phyloP scores from a whole-genome alignment of 305 asterid genomes.

The Fraxinus baroniana region DNA sequence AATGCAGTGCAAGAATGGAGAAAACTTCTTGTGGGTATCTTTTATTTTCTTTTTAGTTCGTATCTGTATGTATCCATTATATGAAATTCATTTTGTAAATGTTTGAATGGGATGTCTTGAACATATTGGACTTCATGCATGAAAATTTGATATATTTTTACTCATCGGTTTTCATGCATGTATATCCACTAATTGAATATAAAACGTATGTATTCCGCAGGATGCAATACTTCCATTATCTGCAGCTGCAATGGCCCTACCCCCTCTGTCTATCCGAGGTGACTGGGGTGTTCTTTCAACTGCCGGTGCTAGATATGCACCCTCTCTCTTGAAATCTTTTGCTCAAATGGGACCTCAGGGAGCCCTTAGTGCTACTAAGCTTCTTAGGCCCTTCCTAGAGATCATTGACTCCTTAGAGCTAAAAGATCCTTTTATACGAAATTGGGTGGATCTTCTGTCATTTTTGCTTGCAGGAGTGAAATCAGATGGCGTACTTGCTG shows the following conservation, averaged over 20 bases:
- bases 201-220: slow-evolving; percentile 34
- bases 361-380: slow-evolving; percentile 84
- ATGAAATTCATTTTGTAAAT: neutral
- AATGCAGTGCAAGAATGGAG: slow-evolving; percentile 87
- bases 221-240: slow-evolving; percentile 85
- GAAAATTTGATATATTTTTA: neutral
- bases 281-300: slow-evolving; percentile 86
- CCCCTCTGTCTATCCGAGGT: slow-evolving; percentile 86
- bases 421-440: slow-evolving; percentile 75
- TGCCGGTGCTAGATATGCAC: slow-evolving; percentile 85
- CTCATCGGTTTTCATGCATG: slow-evolving; percentile 1
- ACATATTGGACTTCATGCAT: neutral
- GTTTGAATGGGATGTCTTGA: slow-evolving; percentile 1
- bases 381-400: slow-evolving; percentile 79
- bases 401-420: slow-evolving; percentile 74
- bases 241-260: slow-evolving; percentile 94
- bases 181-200: neutral
- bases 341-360: slow-evolving; percentile 93
- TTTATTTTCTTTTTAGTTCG: neutral
- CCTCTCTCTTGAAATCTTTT: slow-evolving; percentile 79
- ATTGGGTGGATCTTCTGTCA: slow-evolving; percentile 88
- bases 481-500: slow-evolving; percentile 83
- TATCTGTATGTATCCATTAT: slow-evolving; percentile 11
- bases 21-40: slow-evolving; percentile 77
- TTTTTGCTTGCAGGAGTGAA: slow-evolving; percentile 95